A percentile compares a stretch with the other conserved stretches of the same genome.
phyloP scores from a whole-genome alignment of 305 asterid species.

The Fraxinus paxiana region DNA sequence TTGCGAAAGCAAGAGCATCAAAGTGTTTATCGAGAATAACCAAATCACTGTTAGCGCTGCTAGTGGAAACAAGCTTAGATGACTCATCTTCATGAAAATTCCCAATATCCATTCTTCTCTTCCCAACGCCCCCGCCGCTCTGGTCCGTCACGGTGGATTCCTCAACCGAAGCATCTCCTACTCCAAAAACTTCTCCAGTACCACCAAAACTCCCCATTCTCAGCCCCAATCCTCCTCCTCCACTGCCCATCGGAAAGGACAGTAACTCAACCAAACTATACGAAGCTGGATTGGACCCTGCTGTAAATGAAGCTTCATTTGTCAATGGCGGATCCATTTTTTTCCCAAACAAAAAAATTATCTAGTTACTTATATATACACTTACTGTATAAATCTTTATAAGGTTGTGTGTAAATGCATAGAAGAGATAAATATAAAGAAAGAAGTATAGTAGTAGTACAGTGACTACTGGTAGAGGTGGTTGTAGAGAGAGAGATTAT shows the following conservation, averaged over 20 bases:
- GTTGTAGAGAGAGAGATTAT: slow-evolving; percentile 4
- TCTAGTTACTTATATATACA: not conserved
- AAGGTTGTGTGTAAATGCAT: not conserved
- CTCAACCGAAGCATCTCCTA: slow-evolving; percentile 45
- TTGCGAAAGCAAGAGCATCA: not conserved
- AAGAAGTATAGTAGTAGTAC: not conserved
- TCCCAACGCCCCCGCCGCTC: slow-evolving; percentile 39
- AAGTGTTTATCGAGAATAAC: slow-evolving; percentile 28
- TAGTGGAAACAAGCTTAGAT: slow-evolving; percentile 49
- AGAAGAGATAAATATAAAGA: not conserved
- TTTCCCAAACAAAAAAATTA: not conserved
- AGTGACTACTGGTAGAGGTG: slow-evolving; percentile 1
- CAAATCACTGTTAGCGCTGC: slow-evolving; percentile 48
- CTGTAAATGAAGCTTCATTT: slow-evolving; percentile 65
- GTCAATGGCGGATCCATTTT: slow-evolving; percentile 80
- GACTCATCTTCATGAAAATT: slow-evolving; percentile 42
- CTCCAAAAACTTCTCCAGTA: slow-evolving; percentile 20
- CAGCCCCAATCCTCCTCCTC: slow-evolving; percentile 45
- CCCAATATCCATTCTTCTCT: slow-evolving; percentile 48
- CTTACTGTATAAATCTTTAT: not conserved
- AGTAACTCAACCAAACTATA: slow-evolving; percentile 71
- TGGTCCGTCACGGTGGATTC: slow-evolving; percentile 77
- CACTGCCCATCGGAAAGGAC: slow-evolving; percentile 49
- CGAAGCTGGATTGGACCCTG: slow-evolving; percentile 62
- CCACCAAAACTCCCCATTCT: slow-evolving; percentile 49